A percentile compares a stretch with the other conserved stretches of the same genome.
phyloP scores from a whole-genome alignment of 1,284 basidiomycete genomes.

The Apiotrichum brassicae region DNA sequence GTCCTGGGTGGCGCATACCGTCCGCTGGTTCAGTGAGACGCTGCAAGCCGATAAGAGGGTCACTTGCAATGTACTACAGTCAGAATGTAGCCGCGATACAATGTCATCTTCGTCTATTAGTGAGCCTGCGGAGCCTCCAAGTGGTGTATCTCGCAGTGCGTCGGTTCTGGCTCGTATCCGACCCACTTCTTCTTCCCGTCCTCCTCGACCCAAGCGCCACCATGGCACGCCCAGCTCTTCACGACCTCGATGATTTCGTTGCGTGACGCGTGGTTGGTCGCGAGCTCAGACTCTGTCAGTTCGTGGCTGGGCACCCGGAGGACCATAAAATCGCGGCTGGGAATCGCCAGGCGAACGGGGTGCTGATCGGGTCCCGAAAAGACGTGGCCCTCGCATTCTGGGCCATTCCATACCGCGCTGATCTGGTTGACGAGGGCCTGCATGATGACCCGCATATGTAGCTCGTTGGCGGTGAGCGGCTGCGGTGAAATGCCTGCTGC shows the following conservation, averaged over 20 bases:
- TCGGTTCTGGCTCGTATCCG: constrained; percentile 19
- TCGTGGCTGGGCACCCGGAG: constrained; percentile 52
- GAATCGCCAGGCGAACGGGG: constrained; percentile 52
- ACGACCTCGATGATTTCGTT: constrained; percentile 64
- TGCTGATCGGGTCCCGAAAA: constrained; percentile 57
- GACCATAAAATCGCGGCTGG: constrained; percentile 64
- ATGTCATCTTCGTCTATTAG: no score
- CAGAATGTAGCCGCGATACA: no score
- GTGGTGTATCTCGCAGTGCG: no score
- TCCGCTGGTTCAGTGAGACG: no score
- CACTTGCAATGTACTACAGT: no score
- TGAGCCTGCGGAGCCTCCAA: no score
- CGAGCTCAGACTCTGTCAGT: constrained; percentile 28
- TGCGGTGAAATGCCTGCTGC: constrained; percentile 13
- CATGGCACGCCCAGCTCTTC: constrained; percentile 26
- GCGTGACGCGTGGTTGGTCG: constrained; percentile 62
- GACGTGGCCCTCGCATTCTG: constrained; percentile 1
- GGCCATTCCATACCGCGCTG: constrained; percentile 38
- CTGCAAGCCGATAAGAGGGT: no score
- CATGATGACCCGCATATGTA: constrained; percentile 48
- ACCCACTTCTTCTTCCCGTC: constrained; percentile 22
- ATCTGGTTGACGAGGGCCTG: constrained; percentile 42
- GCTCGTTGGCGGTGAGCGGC: constrained; percentile 33
- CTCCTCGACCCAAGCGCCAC: constrained; percentile 26
- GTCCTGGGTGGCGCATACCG: no score